Conservation (phyloP, 2,329 filamentous ascomycete genomes). For the Phialemonium atrogriseum region DNA sequence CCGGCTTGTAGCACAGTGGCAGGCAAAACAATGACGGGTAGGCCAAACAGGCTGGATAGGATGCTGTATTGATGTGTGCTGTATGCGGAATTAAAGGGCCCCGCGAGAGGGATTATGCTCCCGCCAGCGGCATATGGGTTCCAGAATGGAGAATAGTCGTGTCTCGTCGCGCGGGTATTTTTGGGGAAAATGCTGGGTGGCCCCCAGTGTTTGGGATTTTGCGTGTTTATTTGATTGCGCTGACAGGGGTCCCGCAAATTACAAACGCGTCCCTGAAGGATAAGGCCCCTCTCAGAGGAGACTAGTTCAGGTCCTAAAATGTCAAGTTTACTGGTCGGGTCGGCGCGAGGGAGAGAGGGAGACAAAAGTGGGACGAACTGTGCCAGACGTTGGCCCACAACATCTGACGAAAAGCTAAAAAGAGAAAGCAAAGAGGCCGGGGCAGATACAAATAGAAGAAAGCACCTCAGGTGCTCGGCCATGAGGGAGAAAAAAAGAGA, state of each 20-base stretch:
- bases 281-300: slow-evolving; percentile 2
- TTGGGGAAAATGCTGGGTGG: slow-evolving; percentile 1
- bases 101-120: slow-evolving; percentile 13
- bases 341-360: neutral
- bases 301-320: slow-evolving; percentile 1
- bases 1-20: too few species aligned
- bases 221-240: slow-evolving; percentile 27
- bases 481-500: too few species aligned
- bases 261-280: slow-evolving; percentile 23
- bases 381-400: too few species aligned
- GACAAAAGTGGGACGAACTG: too few species aligned
- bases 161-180: slow-evolving; percentile 10
- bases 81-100: too few species aligned
- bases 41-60: too few species aligned
- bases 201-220: slow-evolving; percentile 5
- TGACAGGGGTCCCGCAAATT: slow-evolving; percentile 26
- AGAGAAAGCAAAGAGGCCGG: too few species aligned
- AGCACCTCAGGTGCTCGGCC: too few species aligned
- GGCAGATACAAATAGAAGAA: too few species aligned
- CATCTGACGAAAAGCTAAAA: too few species aligned
- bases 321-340: too few species aligned
- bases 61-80: too few species aligned
- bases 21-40: slow-evolving; percentile 4
- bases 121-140: slow-evolving; percentile 13
- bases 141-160: slow-evolving; percentile 10